Conservation (phyloP, 2,329 filamentous ascomycete species). For the Hypoxylon sp. region DNA sequence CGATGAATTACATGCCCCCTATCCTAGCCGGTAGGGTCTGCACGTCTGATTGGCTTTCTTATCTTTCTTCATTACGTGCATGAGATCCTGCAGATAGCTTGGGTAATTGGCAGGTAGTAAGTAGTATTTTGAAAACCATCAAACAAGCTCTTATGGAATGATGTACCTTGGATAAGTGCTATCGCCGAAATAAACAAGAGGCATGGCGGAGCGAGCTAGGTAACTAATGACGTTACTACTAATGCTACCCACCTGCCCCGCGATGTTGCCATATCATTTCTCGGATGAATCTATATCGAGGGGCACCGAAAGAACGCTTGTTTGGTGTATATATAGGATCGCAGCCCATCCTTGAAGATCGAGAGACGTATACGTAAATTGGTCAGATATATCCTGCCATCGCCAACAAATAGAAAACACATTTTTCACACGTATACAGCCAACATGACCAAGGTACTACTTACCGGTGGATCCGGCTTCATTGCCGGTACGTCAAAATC, state of each 20-base stretch:
- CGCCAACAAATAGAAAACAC: too few relatives aligned
- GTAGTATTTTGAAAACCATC: background rate
- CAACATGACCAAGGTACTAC: constrained; percentile 60
- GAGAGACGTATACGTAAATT: background rate
- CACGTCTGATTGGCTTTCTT: background rate
- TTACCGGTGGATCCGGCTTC: constrained; percentile 65
- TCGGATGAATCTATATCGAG: constrained; percentile 31
- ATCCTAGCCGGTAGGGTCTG: background rate
- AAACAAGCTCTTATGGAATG: background rate
- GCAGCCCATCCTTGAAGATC: background rate
- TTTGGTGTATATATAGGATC: constrained; percentile 1
- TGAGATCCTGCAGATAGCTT: too few relatives aligned
- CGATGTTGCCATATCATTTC: constrained; percentile 30
- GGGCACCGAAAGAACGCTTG: constrained; percentile 10
- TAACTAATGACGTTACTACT: constrained; percentile 20
- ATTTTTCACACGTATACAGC: background rate
- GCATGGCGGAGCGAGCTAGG: constrained; percentile 19
- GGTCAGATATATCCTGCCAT: background rate
- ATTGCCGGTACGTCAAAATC: constrained; percentile 58
- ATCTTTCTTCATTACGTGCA: too few relatives aligned
- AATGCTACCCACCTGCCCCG: constrained; percentile 27
- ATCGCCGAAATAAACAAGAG: constrained; percentile 27
- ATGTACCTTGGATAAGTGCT: constrained; percentile 18
- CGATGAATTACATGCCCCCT: too few relatives aligned
- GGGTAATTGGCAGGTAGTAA: too few relatives aligned